Evolutionary conservation across 208 protist species (phyloP).

Genomic region (Trypanosoma brucei): DNA sequence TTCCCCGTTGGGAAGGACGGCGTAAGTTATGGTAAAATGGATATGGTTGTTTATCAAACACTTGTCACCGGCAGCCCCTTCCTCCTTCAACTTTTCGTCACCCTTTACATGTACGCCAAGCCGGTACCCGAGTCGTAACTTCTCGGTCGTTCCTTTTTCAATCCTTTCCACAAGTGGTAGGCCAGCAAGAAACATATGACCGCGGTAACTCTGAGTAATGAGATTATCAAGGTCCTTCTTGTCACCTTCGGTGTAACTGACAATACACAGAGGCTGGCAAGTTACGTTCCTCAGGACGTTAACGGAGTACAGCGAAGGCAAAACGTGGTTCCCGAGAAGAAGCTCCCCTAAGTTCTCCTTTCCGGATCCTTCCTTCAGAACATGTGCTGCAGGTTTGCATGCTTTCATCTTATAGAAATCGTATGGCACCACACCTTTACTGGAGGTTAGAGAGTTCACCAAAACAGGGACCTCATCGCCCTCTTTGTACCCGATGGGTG

Average conservation of each 20-base stretch:
- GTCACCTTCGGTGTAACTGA: slow-evolving; percentile 20
- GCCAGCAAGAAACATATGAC: slow-evolving; percentile 63
- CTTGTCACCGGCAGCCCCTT: not conserved
- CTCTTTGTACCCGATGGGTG: slow-evolving; percentile 15
- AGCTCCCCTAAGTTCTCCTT: slow-evolving; percentile 93
- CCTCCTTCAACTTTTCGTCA: not conserved
- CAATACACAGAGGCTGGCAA: slow-evolving; percentile 39
- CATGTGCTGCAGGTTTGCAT: slow-evolving; percentile 55
- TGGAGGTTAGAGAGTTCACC: slow-evolving; percentile 90
- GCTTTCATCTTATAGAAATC: slow-evolving; percentile 91
- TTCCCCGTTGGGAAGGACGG: not conserved
- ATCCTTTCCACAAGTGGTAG: slow-evolving; percentile 38
- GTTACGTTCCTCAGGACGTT: slow-evolving; percentile 24
- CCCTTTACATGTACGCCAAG: slow-evolving; percentile 19
- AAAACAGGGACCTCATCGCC: slow-evolving; percentile 22
- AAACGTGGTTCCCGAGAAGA: slow-evolving; percentile 91
- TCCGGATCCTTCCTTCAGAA: slow-evolving; percentile 23
- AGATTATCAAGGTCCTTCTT: slow-evolving; percentile 27
- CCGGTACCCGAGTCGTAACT: slow-evolving; percentile 26
- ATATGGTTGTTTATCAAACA: slow-evolving; percentile 66
- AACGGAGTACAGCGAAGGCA: slow-evolving; percentile 87
- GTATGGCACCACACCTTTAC: slow-evolving; percentile 88
- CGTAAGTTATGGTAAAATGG: slow-evolving; percentile 46
- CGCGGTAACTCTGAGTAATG: slow-evolving; percentile 47
- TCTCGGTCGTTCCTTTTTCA: too few species aligned